Base-by-base conservation (phyloP, 2,329 filamentous ascomycete species). In the Pseudopithomyces maydicus region DNA sequence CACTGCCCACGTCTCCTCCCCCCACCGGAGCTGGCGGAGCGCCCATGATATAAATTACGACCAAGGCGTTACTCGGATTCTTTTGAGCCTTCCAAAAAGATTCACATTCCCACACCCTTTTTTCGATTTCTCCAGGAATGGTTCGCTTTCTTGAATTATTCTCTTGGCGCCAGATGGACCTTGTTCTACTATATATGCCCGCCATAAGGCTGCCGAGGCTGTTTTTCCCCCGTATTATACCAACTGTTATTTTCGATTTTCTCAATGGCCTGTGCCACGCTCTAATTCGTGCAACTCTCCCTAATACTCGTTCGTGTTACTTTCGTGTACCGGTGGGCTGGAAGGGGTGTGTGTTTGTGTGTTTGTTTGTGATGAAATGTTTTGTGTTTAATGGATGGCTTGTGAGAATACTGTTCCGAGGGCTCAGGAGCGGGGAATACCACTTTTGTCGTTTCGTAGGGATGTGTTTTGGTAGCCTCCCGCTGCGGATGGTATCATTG, bases 21-120 rank as follows among this genome's bases (percentile, higher is more conserved):
- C 57, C 62, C 6, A 46, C 62, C 15, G 64, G 57, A 29, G 62
- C 64, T 39, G 62, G 62, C 20, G 64, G 64, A 41, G 55, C 61
- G 17, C 41, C 55, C 17, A 66, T 66, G 64, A 66, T 66, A 33
- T 66, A 51, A 64, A 47, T 26, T 23, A 49, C 22, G 23, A 52
- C 20, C 39, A 51, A 39, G 50, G 52, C 52, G 52, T 57, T 56
- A n/a, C 15, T 14, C 10, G 38, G 38, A 35, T 52, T 54, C 22
- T 12, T 41, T 52, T 47, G 52, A 42, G 38, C 23, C n/a, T 19
- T 43, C 8, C 38, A n/a, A 49, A 43, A 42, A 33, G 11, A 39
- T 1, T n/a, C n/a, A n/a, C 11, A 39, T 39, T 45, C 19, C 41
- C 2, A n/a, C 43, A 44, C 22, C 10, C 43, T 36, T 35, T 36